phyloP scores from a whole-genome alignment of 305 asterid genomes.

The Striga hermonthica region DNA sequence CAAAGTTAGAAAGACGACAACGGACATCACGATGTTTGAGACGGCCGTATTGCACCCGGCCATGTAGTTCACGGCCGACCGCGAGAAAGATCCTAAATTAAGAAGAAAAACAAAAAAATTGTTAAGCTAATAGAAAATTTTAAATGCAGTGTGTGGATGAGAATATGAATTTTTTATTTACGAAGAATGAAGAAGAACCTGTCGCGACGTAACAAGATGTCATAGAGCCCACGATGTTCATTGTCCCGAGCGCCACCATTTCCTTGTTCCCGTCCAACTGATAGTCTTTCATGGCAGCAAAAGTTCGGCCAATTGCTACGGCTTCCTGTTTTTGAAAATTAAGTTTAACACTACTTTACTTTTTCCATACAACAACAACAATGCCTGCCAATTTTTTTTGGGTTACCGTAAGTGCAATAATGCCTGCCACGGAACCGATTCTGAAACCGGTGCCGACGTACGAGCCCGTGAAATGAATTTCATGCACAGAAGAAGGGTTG shows the following conservation, averaged over 20 bases:
- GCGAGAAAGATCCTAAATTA: slow-evolving; percentile 67
- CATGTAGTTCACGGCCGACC: slow-evolving; percentile 76
- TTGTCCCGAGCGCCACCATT: slow-evolving; percentile 82
- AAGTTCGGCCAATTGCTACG: slow-evolving; percentile 73
- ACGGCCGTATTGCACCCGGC: slow-evolving; percentile 72
- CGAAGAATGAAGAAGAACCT: slow-evolving; percentile 34
- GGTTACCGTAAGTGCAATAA: slow-evolving; percentile 60
- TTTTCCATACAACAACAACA: too few relatives aligned
- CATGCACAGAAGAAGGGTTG: slow-evolving; percentile 59
- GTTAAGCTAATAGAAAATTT: background rate
- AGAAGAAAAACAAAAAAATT: background rate
- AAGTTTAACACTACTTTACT: too few relatives aligned
- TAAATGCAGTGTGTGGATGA: background rate
- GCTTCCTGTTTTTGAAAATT: slow-evolving; percentile 55
- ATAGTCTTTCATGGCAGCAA: slow-evolving; percentile 72
- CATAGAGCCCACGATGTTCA: slow-evolving; percentile 79
- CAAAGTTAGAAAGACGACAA: slow-evolving; percentile 53
- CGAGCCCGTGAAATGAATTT: slow-evolving; percentile 57
- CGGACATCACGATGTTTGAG: slow-evolving; percentile 71
- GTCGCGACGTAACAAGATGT: slow-evolving; percentile 82
- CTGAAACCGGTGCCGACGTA: slow-evolving; percentile 52
- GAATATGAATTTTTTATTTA: background rate
- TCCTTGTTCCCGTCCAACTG: slow-evolving; percentile 79
- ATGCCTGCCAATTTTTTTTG: too few relatives aligned
- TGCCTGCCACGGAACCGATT: slow-evolving; percentile 62